Conservation (phyloP, 2,329 filamentous ascomycete genomes). For the Colletotrichum siamense region DNA sequence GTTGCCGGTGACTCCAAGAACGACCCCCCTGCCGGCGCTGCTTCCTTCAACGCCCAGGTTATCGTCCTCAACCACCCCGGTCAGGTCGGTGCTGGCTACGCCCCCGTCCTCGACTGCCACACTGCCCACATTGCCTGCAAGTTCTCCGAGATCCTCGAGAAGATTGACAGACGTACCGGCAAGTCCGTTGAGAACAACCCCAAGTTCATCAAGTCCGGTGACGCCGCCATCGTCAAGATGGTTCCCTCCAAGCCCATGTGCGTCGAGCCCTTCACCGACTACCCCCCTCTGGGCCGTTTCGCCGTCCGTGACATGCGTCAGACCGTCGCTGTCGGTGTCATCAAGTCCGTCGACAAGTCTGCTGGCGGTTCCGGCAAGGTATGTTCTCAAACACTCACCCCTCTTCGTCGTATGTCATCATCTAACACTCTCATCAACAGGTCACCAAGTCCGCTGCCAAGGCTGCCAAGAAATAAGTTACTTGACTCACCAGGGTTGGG, state of each 20-base stretch:
- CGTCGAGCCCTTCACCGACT: slow-evolving; percentile 99
- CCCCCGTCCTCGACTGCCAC: slow-evolving; percentile 99
- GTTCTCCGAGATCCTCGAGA: slow-evolving; percentile 99
- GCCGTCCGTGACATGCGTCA: slow-evolving; percentile 98
- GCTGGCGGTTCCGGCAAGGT: slow-evolving; percentile 64
- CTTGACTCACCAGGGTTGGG: slow-evolving; percentile 21
- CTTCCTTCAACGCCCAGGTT: slow-evolving; percentile 99
- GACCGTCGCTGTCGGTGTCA: slow-evolving; percentile 92
- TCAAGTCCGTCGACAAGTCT: slow-evolving; percentile 83
- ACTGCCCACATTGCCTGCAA: slow-evolving; percentile 99
- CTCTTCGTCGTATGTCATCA: neutral
- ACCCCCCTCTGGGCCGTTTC: slow-evolving; percentile 99
- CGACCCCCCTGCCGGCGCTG: slow-evolving; percentile 88
- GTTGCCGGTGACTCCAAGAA: slow-evolving; percentile 99
- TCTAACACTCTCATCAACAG: slow-evolving; percentile 4
- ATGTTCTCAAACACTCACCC: slow-evolving; percentile 33
- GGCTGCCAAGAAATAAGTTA: slow-evolving; percentile 75
- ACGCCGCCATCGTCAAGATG: slow-evolving; percentile 99
- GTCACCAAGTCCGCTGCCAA: slow-evolving; percentile 76
- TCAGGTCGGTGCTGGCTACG: slow-evolving; percentile 99
- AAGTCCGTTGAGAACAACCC: slow-evolving; percentile 90
- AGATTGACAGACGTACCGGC: slow-evolving; percentile 99
- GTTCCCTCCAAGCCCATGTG: slow-evolving; percentile 99
- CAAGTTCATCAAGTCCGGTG: slow-evolving; percentile 99
- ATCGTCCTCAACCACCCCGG: slow-evolving; percentile 99